Base-by-base conservation (phyloP, 768 basidiomycete genomes). In the Pleurotus djamor region DNA sequence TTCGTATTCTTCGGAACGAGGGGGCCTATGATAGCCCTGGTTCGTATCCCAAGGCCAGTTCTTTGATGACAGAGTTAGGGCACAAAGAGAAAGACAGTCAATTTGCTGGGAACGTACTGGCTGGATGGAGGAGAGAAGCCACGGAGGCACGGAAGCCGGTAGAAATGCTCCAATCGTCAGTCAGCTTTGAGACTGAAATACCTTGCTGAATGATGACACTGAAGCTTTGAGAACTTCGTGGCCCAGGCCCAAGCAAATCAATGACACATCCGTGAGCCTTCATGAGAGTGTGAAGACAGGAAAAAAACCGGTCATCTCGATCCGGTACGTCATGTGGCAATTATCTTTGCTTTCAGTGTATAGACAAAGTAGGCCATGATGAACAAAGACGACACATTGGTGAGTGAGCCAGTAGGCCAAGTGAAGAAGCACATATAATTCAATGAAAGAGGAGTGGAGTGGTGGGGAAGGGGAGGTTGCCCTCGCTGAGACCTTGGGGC, bases 301-400 rank as follows among this genome's bases (percentile, higher is more conserved):
- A 41, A 41, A 55, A 55, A 55, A 41, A 55, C 54, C 54, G 54
- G 54, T 55, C 44, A 55, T 55, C 54, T 55, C 54, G 54, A 55
- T 55, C 54, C 54, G 54, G 32, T 55, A 38, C 34, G 34, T 55
- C 54, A 55, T 55, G 54, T 50, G 34, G 21, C 17, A 12, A 9
- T 12, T 32, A 2, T 50, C 16, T 32, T 10, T 32, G 21, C 49
- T 48, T 28, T 48, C 38, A 41, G n/a, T 1, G 12, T n/a, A n/a
- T n/a, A 50, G 34, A 32, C 3, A 28, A 3, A 28, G 21, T 3
- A 28, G 3, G 21, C 3, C 21, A 28, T 28, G 21, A 3, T 1
- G 21, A 3, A 28, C 21, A 28, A 28, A 28, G 21, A 28, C 21
- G 21, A 28, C 21, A 28, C 21, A 3, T 28, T 28, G 21, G 21